A percentile compares a stretch with the other conserved stretches of the same genome.
These are phyloP conservation scores for Heliocybe sulcata DNA, from an alignment of 1,284 basidiomycete genomes.

Conservation along the genomic window DNA sequence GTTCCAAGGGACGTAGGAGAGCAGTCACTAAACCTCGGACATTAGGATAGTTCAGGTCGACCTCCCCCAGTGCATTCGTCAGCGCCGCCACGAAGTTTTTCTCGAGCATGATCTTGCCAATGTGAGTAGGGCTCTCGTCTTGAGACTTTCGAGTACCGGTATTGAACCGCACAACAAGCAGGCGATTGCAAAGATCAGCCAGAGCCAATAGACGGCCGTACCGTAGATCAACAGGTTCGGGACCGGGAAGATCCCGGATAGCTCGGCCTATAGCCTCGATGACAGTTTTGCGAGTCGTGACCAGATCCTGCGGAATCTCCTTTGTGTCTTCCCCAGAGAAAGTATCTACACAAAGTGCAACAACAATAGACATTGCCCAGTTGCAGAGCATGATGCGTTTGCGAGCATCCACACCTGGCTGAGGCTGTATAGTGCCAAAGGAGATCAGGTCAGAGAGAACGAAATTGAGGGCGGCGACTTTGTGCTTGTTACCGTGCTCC, in stretches of 20 bases:
- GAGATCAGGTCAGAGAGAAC: conserved; percentile 74
- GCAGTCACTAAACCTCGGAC: conserved; percentile 81
- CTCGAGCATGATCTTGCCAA: conserved; percentile 98
- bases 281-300: conserved; percentile 85
- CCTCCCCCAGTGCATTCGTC: conserved; percentile 85
- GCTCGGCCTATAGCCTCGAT: conserved; percentile 84
- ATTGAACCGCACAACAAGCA: conserved; percentile 77
- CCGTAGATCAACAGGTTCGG: conserved; percentile 66
- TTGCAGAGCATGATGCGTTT: conserved; percentile 64
- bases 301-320: conserved; percentile 71
- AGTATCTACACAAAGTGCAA: conserved; percentile 87
- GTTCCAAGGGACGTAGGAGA: conserved; percentile 86
- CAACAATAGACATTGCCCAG: conserved; percentile 90
- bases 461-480: conserved; percentile 67
- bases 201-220: conserved; percentile 90
- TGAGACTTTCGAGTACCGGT: conserved; percentile 50
- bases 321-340: conserved; percentile 61
- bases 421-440: conserved; percentile 63
- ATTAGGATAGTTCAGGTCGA: conserved; percentile 95
- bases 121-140: conserved; percentile 83
- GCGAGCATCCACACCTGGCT: conserved; percentile 45
- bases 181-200: conserved; percentile 82
- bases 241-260: conserved; percentile 73
- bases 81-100: conserved; percentile 92
- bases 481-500: conserved; percentile 46